Evolutionary conservation across 2,329 filamentous ascomycete genomes (phyloP).

Genomic region (Zalaria sp.): DNA sequence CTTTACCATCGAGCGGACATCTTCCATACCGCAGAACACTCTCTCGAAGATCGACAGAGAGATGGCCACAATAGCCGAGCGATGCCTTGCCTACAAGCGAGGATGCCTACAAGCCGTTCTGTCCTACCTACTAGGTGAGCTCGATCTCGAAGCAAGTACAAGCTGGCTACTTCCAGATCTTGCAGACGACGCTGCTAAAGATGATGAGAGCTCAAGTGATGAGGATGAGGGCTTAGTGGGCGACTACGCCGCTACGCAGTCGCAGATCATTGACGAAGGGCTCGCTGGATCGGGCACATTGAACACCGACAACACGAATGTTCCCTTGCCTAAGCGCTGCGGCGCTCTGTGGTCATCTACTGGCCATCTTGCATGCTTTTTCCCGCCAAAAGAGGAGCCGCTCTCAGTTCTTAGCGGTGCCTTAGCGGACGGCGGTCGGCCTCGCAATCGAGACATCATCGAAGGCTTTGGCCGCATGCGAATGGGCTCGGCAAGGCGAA

Average conservation of each 20-base stretch:
- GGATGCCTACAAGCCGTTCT: constrained; percentile 49
- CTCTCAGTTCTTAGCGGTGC: constrained; percentile 16
- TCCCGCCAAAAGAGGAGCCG: constrained; percentile 38
- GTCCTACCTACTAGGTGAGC: constrained; percentile 46
- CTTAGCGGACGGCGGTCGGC: constrained; percentile 15
- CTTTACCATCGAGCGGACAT: constrained; percentile 43
- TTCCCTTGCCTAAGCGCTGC: constrained; percentile 45
- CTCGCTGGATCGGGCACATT: no score
- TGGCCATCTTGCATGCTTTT: constrained; percentile 45
- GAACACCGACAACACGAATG: constrained; percentile 43
- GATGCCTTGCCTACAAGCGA: constrained; percentile 36
- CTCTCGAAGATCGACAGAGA: constrained; percentile 35
- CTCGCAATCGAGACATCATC: constrained; percentile 40
- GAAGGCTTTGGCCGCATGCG: constrained; percentile 49
- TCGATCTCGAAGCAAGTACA: constrained; percentile 42
- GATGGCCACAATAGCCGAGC: constrained; percentile 39
- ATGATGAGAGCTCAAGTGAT: constrained; percentile 65
- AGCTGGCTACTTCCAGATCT: constrained; percentile 37
- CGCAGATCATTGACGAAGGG: constrained; percentile 1
- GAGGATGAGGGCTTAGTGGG: constrained; percentile 19
- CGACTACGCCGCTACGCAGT: constrained; percentile 25
- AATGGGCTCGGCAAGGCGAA: constrained; percentile 33
- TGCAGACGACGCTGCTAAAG: constrained; percentile 20
- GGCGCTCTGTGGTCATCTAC: constrained; percentile 43
- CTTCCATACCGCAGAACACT: constrained; percentile 35